phyloP scores from a whole-genome alignment of 306 rosid species.

The Corylus americana region DNA sequence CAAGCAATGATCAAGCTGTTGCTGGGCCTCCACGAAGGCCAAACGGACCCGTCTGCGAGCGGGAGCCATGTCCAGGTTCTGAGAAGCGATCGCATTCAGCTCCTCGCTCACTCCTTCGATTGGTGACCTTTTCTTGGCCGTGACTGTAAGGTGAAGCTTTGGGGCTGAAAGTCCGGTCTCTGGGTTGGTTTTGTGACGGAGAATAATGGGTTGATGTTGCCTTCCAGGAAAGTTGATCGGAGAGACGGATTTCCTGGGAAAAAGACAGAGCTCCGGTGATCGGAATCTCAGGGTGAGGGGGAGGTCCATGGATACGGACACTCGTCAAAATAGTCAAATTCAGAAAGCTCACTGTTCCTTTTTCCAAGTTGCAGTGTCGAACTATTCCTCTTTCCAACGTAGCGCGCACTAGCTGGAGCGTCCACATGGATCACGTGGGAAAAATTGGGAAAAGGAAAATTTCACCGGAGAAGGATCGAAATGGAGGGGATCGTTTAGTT shows the following conservation, averaged over 20 bases:
- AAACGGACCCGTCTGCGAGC: conserved; percentile 62
- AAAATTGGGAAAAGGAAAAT: too few species aligned
- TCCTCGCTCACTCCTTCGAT: conserved; percentile 56
- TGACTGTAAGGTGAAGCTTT: conserved; percentile 23
- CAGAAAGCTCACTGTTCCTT: not conserved
- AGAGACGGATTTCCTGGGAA: conserved; percentile 23
- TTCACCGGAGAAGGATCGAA: too few species aligned
- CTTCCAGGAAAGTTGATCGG: conserved; percentile 24
- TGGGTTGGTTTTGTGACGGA: conserved; percentile 7
- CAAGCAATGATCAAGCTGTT: conserved; percentile 63
- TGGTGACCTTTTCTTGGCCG: conserved; percentile 39
- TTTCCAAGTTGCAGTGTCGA: not conserved
- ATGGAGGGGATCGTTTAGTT: too few species aligned
- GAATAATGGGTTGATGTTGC: conserved; percentile 18
- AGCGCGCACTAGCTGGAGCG: not conserved
- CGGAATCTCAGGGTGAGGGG: conserved; percentile 33
- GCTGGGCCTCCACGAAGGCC: conserved; percentile 59
- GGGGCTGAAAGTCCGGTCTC: not conserved
- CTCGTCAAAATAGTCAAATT: not conserved
- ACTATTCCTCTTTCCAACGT: not conserved
- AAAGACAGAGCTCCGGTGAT: conserved; percentile 30
- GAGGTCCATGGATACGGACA: conserved; percentile 24
- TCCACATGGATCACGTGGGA: not conserved
- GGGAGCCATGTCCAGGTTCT: conserved; percentile 62
- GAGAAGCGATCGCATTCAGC: conserved; percentile 53